Evolutionary conservation across 805 yeast species (phyloP), one percentile per base, ranked within the genome.

Genomic region (Saccharomycopsis vini): DNA sequence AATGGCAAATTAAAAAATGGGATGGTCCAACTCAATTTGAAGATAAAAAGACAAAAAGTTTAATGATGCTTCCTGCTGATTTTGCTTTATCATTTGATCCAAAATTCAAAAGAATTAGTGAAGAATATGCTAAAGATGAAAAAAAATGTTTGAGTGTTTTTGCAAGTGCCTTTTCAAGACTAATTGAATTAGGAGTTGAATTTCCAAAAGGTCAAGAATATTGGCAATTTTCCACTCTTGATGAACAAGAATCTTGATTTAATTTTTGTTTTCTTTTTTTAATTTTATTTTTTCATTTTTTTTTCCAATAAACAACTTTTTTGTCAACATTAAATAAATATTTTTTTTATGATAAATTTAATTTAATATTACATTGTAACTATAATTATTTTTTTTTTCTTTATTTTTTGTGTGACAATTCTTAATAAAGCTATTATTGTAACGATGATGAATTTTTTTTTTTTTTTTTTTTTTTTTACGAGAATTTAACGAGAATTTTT

Each of bases 1-100:
- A 69, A 42, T 68, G 77, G 79, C 65, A 61, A 43, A 57, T 67
- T 66, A 67, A 75, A 58, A 65, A 77, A 59, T 71, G 86, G 78
- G 64, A 65, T 54, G 82, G 81, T 43, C 75, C 74, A 57, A 68
- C 67, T 50, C 86, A 75, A 68, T 81, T 71, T 61, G 75, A 72
- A 52, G 82, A 79, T 56, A 69, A 72, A 48, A 74, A 69, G 50
- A 69, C 76, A 42, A 75, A 77, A 35, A 56, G 67, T 1, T 71
- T 83, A 52, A 86, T 87, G 95, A 87, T 87, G 95, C 63, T 87
- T 42, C 87, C 85, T 23, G 78, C 94, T 10, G 95, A 87, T 57
- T 70, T 78, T 71, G 77, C 85, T 13, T 63, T 83, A 36, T 57
- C 75, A n/a, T 64, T 73, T 52, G 89, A 81, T 60, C 70, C 76